phyloP scores from a whole-genome alignment of 805 yeast genomes.

The Teunomyces panamensis region DNA sequence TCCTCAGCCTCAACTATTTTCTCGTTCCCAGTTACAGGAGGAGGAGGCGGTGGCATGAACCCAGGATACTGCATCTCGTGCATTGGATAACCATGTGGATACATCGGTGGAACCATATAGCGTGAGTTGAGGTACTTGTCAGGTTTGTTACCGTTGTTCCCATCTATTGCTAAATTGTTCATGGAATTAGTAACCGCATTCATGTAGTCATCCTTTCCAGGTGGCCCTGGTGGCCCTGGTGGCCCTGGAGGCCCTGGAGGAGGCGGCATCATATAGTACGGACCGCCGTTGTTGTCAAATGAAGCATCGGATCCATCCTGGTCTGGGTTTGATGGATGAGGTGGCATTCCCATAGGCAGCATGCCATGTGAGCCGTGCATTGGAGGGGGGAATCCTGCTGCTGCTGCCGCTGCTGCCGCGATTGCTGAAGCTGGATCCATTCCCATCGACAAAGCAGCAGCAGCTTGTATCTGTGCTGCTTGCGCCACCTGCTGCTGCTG shows the following conservation, averaged over 20 bases:
- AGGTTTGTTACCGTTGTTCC: constrained; percentile 4
- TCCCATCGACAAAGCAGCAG: constrained; percentile 38
- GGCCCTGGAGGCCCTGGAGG: neutral
- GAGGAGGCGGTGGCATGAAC: constrained; percentile 11
- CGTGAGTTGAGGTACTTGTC: constrained; percentile 10
- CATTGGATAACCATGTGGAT: constrained; percentile 14
- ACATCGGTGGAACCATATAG: constrained; percentile 14
- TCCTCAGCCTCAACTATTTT: constrained; percentile 2
- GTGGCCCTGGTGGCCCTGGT: neutral
- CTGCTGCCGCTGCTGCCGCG: constrained; percentile 25
- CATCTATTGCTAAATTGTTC: constrained; percentile 7
- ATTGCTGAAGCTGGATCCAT: constrained; percentile 32
- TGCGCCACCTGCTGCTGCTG: constrained; percentile 29
- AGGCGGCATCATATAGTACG: constrained; percentile 5
- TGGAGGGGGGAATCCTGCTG: constrained; percentile 17
- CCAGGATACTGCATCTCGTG: constrained; percentile 14
- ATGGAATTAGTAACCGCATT: constrained; percentile 12
- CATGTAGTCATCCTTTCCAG: constrained; percentile 9
- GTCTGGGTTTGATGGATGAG: constrained; percentile 6
- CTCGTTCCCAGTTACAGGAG: constrained; percentile 1
- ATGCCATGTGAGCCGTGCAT: neutral
- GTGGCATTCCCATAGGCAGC: constrained; percentile 7
- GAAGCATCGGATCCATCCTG: constrained; percentile 2
- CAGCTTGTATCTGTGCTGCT: constrained; percentile 37
- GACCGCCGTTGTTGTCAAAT: neutral